These are phyloP conservation scores for Cicer chorassanicum DNA, from an alignment of 306 rosid genomes.

Conservation along the genomic window DNA sequence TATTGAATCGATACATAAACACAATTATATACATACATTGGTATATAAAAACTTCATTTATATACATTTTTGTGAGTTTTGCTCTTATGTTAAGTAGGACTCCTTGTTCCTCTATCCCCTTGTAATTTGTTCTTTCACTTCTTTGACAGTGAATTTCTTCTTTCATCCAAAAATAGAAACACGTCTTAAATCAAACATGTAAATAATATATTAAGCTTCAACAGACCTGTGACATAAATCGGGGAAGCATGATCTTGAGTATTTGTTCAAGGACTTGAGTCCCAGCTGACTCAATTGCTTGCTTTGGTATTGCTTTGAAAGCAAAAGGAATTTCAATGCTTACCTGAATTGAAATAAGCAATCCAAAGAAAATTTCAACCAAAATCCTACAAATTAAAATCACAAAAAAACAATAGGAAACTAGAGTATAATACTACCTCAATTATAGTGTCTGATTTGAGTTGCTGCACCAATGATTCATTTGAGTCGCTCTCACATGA, in stretches of 20 bases:
- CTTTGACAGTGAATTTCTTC: background rate
- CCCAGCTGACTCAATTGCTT: slow-evolving; percentile 91
- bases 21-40: background rate
- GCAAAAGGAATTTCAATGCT: slow-evolving; percentile 84
- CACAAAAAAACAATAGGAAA: slow-evolving; percentile 25
- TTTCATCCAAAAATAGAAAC: background rate
- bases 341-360: slow-evolving; percentile 64
- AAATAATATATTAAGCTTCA: slow-evolving; percentile 21
- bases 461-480: slow-evolving; percentile 61
- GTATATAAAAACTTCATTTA: background rate
- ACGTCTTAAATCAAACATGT: slow-evolving; percentile 1
- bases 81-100: slow-evolving; percentile 1
- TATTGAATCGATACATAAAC: background rate
- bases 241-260: slow-evolving; percentile 89
- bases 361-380: slow-evolving; percentile 19
- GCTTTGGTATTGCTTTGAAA: slow-evolving; percentile 76
- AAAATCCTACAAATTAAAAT: slow-evolving; percentile 8
- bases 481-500: slow-evolving; percentile 62
- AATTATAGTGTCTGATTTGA: slow-evolving; percentile 81
- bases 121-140: background rate
- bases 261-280: slow-evolving; percentile 92
- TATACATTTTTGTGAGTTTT: background rate
- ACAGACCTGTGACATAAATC: slow-evolving; percentile 88
- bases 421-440: slow-evolving; percentile 60
- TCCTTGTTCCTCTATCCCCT: background rate